Evolutionary conservation across 1,139 yeast genomes (phyloP), one percentile per base, ranked within the genome.

Genomic region (Suhomyces bolitotheri): DNA sequence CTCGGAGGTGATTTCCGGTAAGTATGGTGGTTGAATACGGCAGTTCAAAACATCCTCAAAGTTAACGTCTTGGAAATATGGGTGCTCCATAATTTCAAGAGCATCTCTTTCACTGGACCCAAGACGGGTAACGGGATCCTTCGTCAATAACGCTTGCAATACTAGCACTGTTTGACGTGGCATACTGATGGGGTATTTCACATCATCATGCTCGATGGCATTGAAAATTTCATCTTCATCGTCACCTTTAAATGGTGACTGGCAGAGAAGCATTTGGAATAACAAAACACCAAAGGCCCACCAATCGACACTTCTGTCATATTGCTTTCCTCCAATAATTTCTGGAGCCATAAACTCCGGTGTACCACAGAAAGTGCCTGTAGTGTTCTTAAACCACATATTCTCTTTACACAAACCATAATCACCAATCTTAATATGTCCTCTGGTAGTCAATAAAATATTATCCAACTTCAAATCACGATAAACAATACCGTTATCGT

Each of bases 321-420:
- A 92, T 43, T 82, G 84, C 60, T 89, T 95, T 38, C 94, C 97
- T 39, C 87, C 81, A 53, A 94, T 73, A 50, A 92, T 90, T 62
- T 92, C 99, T 0, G 99, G 99, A 1, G 98, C 99, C 96, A 92
- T 92, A 52, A 92, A 88, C 59, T 92, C 98, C 0, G 99, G 98
- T 1, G 99, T 92, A 52, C 99, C 99, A 68, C 98, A 94, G 65
- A 92, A 92, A 0, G 99, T 92, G 8, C 92, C 86, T 0, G 98
- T 94, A 19, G 92, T 87, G 47, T 76, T 78, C n/a, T 88, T 88
- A 53, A 72, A 73, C 85, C 94, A 85, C 97, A 92, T 92, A 38
- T 85, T 84, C 53, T 89, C 97, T 60, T 92, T 92, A 73, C 98
- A 92, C 49, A 92, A 73, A 36, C 99, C 99, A 55, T 89, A 92